Percentiles rank a stretch among this genome's conserved stretches.
Evolutionary conservation across 2,329 filamentous ascomycete genomes (phyloP).

Genomic region (Phialocephala subalpina): DNA sequence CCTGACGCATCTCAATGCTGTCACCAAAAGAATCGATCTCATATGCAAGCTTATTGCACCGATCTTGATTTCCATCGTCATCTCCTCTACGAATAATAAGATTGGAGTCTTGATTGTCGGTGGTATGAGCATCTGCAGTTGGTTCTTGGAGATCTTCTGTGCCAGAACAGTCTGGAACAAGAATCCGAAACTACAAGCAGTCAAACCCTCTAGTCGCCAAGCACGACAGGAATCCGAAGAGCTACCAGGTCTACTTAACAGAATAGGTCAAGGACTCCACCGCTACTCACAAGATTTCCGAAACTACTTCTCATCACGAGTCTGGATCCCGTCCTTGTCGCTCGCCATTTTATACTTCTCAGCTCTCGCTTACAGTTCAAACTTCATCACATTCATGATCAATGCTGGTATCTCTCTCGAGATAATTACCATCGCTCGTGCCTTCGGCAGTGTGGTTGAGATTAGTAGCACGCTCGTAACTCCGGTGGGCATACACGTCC

Average conservation of each 20-base stretch:
- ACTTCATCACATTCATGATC: slow-evolving; percentile 63
- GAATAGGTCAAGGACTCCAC: neutral
- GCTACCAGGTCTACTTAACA: neutral
- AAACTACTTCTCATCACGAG: slow-evolving; percentile 48
- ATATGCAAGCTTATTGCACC: slow-evolving; percentile 64
- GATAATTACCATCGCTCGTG: slow-evolving; percentile 55
- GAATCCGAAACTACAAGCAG: slow-evolving; percentile 39
- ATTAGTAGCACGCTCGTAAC: slow-evolving; percentile 61
- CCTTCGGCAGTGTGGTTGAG: slow-evolving; percentile 58
- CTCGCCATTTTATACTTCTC: slow-evolving; percentile 61
- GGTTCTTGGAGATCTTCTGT: slow-evolving; percentile 49
- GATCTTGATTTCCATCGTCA: slow-evolving; percentile 56
- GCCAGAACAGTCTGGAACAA: slow-evolving; percentile 51
- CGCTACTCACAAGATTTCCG: slow-evolving; percentile 39
- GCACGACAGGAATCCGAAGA: neutral
- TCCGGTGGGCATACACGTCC: slow-evolving; percentile 54
- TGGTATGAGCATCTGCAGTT: slow-evolving; percentile 51
- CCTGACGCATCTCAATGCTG: slow-evolving; percentile 56
- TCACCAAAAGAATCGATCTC: slow-evolving; percentile 64
- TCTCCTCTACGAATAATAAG: slow-evolving; percentile 50
- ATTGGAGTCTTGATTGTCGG: slow-evolving; percentile 56
- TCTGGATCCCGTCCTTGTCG: slow-evolving; percentile 56
- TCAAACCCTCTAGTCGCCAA: slow-evolving; percentile 34
- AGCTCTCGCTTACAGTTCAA: slow-evolving; percentile 60
- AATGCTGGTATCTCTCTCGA: slow-evolving; percentile 56